These are phyloP conservation scores for Fusarium sp. DNA, from an alignment of 2,329 filamentous ascomycete genomes.

Conservation along the genomic window DNA sequence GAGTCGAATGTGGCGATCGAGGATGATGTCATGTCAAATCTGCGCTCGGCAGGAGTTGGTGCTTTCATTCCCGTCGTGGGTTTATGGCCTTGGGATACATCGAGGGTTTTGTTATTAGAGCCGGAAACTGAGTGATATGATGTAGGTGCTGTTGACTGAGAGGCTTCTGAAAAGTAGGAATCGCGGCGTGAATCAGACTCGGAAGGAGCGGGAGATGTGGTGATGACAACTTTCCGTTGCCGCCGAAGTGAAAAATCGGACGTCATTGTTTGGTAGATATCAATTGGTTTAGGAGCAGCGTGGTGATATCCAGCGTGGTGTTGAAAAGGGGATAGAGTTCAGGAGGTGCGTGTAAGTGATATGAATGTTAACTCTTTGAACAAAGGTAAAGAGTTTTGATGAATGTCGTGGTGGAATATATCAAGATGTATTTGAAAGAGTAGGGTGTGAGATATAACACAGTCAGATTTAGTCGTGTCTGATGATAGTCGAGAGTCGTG, in stretches of 20 bases:
- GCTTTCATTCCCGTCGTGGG: constrained; percentile 22
- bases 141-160: constrained; percentile 49
- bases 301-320: constrained; percentile 18
- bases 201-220: constrained; percentile 45
- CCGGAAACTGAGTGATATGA: constrained; percentile 47
- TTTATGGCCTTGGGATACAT: constrained; percentile 27
- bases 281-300: constrained; percentile 11
- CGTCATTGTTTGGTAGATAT: constrained; percentile 33
- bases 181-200: constrained; percentile 47
- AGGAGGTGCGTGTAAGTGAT: constrained; percentile 34
- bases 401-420: constrained; percentile 14
- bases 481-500: constrained; percentile 12
- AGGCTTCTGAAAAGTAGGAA: constrained; percentile 49
- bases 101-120: constrained; percentile 42
- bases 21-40: constrained; percentile 51
- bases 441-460: constrained; percentile 25
- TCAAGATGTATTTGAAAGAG: constrained; percentile 24
- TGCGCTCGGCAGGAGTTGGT: constrained; percentile 26
- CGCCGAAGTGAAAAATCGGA: constrained; percentile 42
- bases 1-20: constrained; percentile 88
- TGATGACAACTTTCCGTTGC: constrained; percentile 47
- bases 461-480: constrained; percentile 23
- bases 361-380: constrained; percentile 6
- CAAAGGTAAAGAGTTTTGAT: constrained; percentile 6
- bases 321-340: constrained; percentile 10